A percentile compares a stretch with the other conserved stretches of the same genome.
Conservation (phyloP, 768 basidiomycete species). For the Phaffia australis region DNA sequence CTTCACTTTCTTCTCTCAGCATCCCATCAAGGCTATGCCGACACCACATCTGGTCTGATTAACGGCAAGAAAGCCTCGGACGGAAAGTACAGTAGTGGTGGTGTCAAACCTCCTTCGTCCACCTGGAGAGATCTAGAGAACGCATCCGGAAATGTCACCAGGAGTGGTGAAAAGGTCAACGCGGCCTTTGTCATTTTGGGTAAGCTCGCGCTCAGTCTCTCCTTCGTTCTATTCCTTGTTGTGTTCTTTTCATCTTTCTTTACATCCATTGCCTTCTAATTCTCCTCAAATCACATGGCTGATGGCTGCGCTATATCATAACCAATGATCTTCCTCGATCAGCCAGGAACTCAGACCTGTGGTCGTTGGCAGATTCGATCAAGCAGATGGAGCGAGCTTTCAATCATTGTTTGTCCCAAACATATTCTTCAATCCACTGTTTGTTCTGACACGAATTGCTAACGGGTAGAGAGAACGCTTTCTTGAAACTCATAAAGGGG, state of each 20-base stretch:
- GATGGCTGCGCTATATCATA: background rate
- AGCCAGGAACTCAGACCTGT: constrained; percentile 53
- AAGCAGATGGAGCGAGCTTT: constrained; percentile 78
- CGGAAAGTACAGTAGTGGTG: constrained; percentile 15
- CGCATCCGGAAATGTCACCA: constrained; percentile 17
- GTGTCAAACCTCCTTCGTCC: constrained; percentile 27
- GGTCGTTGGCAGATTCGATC: constrained; percentile 50
- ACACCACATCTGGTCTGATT: constrained; percentile 31
- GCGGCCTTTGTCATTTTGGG: constrained; percentile 68
- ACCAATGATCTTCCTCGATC: background rate
- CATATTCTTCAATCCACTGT: background rate
- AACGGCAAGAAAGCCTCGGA: constrained; percentile 16
- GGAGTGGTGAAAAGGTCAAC: constrained; percentile 49
- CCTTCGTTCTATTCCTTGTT: background rate
- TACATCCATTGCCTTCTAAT: background rate
- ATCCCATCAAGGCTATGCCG: constrained; percentile 36
- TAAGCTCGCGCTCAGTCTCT: background rate
- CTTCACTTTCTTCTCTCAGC: constrained; percentile 35
- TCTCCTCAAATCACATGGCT: too few relatives aligned
- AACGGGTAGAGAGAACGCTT: background rate
- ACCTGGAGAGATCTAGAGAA: constrained; percentile 26
- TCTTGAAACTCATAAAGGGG: constrained; percentile 28
- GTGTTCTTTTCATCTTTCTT: background rate
- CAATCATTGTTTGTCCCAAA: constrained; percentile 46
- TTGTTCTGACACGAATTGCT: background rate